Evolutionary conservation across 1,284 basidiomycete species (phyloP).

Genomic region (Ustilago cynodontis): DNA sequence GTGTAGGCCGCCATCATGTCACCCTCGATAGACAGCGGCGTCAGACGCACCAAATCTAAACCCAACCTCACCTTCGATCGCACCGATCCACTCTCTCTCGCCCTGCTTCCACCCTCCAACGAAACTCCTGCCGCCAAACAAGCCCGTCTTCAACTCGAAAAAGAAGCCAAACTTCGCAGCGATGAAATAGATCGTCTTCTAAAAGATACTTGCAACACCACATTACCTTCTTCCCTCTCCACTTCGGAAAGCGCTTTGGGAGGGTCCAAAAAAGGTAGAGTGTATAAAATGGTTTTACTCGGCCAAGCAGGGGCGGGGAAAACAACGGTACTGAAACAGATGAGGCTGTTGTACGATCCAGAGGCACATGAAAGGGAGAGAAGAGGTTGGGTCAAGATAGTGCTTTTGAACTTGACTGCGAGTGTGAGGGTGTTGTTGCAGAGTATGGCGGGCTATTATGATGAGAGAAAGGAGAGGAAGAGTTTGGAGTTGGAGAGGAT

Average conservation of each 20-base stretch:
- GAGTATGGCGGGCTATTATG: conserved; percentile 19
- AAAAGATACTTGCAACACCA: conserved; percentile 1
- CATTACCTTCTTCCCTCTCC: background rate
- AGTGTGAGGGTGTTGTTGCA: conserved; percentile 42
- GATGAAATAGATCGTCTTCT: conserved; percentile 44
- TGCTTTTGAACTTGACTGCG: conserved; percentile 47
- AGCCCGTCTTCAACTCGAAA: conserved; percentile 13
- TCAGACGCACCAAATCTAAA: conserved; percentile 7
- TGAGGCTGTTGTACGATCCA: conserved; percentile 58
- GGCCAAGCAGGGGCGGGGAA: conserved; percentile 59
- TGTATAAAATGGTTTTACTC: conserved; percentile 42
- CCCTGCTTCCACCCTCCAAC: conserved; percentile 30
- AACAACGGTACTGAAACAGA: conserved; percentile 60
- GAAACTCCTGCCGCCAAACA: conserved; percentile 18
- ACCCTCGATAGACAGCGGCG: conserved; percentile 7
- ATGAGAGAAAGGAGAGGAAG: conserved; percentile 16
- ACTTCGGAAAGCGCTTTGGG: background rate
- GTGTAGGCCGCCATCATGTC: conserved; percentile 30
- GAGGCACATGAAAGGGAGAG: conserved; percentile 49
- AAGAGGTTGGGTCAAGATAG: conserved; percentile 38
- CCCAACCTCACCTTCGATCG: background rate
- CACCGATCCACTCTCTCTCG: conserved; percentile 26
- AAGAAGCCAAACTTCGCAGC: conserved; percentile 27
- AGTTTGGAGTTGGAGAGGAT: conserved; percentile 6
- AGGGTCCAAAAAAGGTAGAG: conserved; percentile 12